Base-by-base conservation (phyloP, 2,329 filamentous ascomycete species). In the Endoconidiophora laricicola region DNA sequence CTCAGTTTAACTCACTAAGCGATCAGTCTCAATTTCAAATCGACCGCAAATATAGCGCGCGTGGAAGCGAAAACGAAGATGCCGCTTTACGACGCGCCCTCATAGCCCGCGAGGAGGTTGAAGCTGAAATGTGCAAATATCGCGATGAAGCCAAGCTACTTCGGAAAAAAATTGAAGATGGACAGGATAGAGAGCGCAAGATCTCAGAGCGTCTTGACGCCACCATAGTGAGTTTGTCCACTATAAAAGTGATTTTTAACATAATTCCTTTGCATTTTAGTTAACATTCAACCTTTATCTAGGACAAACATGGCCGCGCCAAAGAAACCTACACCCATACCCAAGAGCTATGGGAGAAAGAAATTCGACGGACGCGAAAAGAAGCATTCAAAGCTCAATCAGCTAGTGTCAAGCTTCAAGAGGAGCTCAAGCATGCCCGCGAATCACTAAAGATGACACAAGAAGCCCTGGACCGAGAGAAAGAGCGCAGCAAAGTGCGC, bases 381-480 rank as follows among this genome's bases (percentile, higher is more conserved):
- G 82, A 86, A 57, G 78, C 78, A 2, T 85, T 84, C 70, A 85
- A 84, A 60, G 73, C 76, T n/a, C 79, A 83, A 57, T 83, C 80
- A 2, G 64, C 68, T 9, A 71, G 80, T 29, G 74, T 85, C 57
- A 83, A 83, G 60, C 61, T 81, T n/a, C 80, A 85, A 60, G 81
- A 85, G 57, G 81, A 86, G 58, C 70, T 84, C 55, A 85, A 85
- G 60, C 66, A 74, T 0, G 67, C 74, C 47, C 73, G 78, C 42
- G 64, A 65, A 23, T 65, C 67, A n/a, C 64, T 71, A 46, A 77
- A 75, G 55, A 66, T 71, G 6, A 65, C 69, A 22, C 75, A 83
- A 55, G 72, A 78, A 46, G 69, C 69, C 51, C 65, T 86, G 10
- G 73, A 78, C 53, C 69, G 72, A 41, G 78, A 85, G 60, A 80